Evolutionary conservation across 768 basidiomycete species (phyloP).

Genomic region (Pleurotus sapidus): DNA sequence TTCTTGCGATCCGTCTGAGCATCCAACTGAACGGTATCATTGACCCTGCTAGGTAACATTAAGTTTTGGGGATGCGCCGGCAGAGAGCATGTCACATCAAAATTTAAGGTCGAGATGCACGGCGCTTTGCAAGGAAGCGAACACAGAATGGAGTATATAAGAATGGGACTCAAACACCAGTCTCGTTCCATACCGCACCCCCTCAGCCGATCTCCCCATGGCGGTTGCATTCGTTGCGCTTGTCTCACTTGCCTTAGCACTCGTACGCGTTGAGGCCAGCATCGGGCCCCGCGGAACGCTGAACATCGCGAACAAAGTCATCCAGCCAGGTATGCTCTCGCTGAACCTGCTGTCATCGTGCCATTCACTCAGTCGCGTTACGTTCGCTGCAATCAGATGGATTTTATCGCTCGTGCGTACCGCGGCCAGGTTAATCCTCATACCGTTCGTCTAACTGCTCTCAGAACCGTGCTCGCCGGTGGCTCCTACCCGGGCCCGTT

Average conservation of each 20-base stretch:
- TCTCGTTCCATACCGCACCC: not conserved
- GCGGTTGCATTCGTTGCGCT: not conserved
- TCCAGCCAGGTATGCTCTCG: not conserved
- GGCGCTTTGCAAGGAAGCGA: too few species aligned
- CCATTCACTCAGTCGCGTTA: too few species aligned
- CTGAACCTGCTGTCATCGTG: too few species aligned
- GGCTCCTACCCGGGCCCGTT: conserved; percentile 35
- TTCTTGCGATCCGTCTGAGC: too few species aligned
- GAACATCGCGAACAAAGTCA: not conserved
- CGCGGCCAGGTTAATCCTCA: too few species aligned
- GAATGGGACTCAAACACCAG: too few species aligned
- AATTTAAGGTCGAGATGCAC: too few species aligned
- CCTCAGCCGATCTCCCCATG: not conserved
- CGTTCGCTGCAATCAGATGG: not conserved
- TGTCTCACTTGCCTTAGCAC: not conserved
- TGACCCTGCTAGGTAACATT: too few species aligned
- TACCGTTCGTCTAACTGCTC: not conserved
- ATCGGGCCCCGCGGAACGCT: not conserved
- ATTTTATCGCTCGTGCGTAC: not conserved
- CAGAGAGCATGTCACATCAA: too few species aligned
- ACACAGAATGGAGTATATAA: too few species aligned
- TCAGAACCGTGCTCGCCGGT: not conserved
- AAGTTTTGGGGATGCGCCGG: too few species aligned
- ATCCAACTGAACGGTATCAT: too few species aligned
- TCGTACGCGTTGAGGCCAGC: not conserved